Percentiles rank a stretch among this genome's conserved stretches.
phyloP scores from a whole-genome alignment of 345 rosid species.

The Bretschneidera sinensis region DNA sequence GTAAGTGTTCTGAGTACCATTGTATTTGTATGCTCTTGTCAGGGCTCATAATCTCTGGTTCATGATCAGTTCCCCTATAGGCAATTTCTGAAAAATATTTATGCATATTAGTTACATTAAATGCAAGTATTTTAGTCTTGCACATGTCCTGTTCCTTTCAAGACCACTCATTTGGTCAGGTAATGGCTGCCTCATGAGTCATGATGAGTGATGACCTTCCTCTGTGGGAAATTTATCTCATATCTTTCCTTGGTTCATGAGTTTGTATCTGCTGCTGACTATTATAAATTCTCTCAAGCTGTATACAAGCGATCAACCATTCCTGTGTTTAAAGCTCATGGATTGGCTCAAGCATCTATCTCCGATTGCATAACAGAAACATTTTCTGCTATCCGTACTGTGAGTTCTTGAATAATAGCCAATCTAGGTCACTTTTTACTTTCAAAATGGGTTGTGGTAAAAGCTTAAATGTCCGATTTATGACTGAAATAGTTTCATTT shows the following conservation, averaged over 20 bases:
- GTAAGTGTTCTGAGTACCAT: background rate
- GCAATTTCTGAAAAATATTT: background rate
- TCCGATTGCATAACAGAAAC: conserved; percentile 93
- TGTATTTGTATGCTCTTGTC: background rate
- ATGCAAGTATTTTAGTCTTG: background rate
- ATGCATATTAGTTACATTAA: background rate
- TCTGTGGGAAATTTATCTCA: background rate
- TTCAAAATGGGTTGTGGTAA: background rate
- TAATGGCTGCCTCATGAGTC: too few species aligned
- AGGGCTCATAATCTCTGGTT: too few species aligned
- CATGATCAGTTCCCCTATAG: background rate
- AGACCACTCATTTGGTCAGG: background rate
- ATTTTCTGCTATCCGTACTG: conserved; percentile 90
- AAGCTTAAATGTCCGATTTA: conserved; percentile 10
- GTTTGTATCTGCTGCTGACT: conserved; percentile 26
- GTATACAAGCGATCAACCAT: conserved; percentile 83
- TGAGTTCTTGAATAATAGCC: conserved; percentile 32
- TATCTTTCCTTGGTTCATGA: conserved; percentile 6
- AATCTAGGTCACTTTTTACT: conserved; percentile 8
- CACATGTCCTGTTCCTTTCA: background rate
- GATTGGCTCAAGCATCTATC: conserved; percentile 86
- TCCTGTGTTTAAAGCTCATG: conserved; percentile 82
- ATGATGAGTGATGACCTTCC: background rate
- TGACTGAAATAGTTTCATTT: conserved; percentile 14
- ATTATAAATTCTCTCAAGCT: conserved; percentile 38